Evolutionary conservation across 371 early-diverging fungal species (phyloP).

Genomic region (Mucor saturninus): DNA sequence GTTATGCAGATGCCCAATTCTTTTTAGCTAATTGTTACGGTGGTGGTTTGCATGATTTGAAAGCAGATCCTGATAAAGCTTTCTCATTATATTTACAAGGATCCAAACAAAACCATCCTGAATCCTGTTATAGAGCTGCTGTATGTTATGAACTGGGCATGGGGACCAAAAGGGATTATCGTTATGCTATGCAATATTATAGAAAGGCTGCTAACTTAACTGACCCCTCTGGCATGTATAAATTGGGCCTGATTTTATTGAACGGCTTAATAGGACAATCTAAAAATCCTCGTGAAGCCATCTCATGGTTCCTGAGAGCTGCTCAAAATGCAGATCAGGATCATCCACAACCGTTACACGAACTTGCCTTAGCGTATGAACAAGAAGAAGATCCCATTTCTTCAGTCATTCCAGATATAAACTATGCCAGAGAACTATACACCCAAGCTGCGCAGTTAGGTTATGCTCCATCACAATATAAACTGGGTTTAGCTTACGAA

Average conservation of each 20-base stretch:
- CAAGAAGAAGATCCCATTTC: conserved; percentile 49
- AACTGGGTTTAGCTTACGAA: conserved; percentile 92
- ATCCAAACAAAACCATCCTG: conserved; percentile 90
- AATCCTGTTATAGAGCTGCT: conserved; percentile 91
- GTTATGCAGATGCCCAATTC: conserved; percentile 87
- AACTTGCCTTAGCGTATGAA: conserved; percentile 85
- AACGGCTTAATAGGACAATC: conserved; percentile 77
- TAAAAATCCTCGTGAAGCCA: conserved; percentile 81
- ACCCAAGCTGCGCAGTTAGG: conserved; percentile 90
- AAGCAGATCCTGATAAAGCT: conserved; percentile 87
- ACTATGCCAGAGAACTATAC: conserved; percentile 87
- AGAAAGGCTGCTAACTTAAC: conserved; percentile 92
- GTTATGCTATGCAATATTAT: conserved; percentile 89
- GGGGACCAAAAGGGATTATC: conserved; percentile 87
- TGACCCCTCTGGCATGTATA: conserved; percentile 95
- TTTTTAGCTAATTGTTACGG: conserved; percentile 89
- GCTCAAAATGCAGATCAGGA: conserved; percentile 86
- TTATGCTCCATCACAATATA: conserved; percentile 90
- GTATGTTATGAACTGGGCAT: conserved; percentile 96
- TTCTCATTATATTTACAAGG: conserved; percentile 90
- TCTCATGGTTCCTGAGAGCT: conserved; percentile 92
- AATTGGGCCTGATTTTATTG: conserved; percentile 84
- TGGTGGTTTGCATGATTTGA: conserved; percentile 71
- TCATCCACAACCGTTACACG: conserved; percentile 92
- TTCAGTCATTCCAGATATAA: conserved; percentile 78